Base-by-base conservation (phyloP, 2,329 filamentous ascomycete species). In the Leptoxyphium fumago region DNA sequence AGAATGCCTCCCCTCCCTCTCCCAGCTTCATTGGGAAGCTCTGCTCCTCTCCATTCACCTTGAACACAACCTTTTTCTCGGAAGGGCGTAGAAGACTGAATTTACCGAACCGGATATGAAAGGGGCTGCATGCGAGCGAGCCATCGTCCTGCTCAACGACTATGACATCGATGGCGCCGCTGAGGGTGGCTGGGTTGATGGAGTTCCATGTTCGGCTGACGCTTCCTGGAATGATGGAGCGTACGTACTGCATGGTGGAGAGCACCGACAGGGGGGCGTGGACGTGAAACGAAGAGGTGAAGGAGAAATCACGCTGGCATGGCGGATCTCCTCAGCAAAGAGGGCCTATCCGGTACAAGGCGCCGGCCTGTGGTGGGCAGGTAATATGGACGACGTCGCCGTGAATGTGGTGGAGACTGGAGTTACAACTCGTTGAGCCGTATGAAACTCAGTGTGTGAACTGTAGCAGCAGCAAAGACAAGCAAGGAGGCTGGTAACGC, bases 181-280 rank as follows among this genome's bases (percentile, higher is more conserved):
- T 94, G 45, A 98, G 77, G 10, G 91, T 98, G 39, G 91, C 87
- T 42, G 91, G 91, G 65, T 98, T 98, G 73, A 98, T 94, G 21
- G 88, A 95, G 67, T 98, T 98, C 91, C 91, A 98, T 64, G 91
- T 89, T 69, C 91, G 95, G 55, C 88, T 94, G 57, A 98, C 89
- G 43, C 87, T 93, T 62, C 88, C 88, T 65, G 86, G 91, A 18
- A 17, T 28, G 56, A 96, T 77, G 60, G 88, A 94, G 55, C 91
- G 78, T 54, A 96, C 88, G 83, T 96, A 96, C 73, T 96, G 88
- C 91, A 96, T 96, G 50, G 71, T 40, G 21, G 32, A 15, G 11
- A 15, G 21, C 7, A 4, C 21, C 7, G 21, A 7, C 21, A 26
- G 60, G 56, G 52, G 49, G 48, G 7, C 21, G 21, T 7, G 4